A percentile compares a stretch with the other conserved stretches of the same genome.
phyloP scores from a whole-genome alignment of 257 asterid species.

The Voacanga thouarsii region DNA sequence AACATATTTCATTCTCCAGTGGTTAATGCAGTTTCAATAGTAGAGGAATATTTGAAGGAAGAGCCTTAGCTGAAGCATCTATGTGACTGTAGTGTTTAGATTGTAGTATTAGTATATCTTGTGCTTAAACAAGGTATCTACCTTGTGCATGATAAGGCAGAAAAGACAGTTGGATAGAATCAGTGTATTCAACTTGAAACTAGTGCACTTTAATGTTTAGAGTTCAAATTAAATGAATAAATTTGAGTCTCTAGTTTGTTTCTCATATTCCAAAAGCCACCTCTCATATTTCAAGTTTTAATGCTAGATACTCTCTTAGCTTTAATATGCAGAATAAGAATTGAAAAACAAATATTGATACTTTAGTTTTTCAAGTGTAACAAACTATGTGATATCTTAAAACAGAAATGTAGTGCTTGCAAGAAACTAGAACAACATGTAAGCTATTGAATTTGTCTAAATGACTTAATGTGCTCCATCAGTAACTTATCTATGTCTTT shows the following conservation, averaged over 20 bases:
- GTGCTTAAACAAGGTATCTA: neutral
- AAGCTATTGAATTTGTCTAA: neutral
- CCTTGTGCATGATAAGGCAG: neutral
- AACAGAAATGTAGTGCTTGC: neutral
- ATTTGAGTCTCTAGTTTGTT: neutral
- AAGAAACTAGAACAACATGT: neutral
- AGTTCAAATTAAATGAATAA: neutral
- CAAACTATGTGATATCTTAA: neutral
- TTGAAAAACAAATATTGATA: too few relatives aligned
- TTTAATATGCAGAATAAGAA: neutral
- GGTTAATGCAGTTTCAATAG: conserved; percentile 60
- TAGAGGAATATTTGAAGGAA: conserved; percentile 87
- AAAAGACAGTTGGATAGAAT: neutral
- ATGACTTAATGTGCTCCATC: neutral
- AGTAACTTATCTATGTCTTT: neutral
- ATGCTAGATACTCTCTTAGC: neutral
- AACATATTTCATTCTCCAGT: conserved; percentile 41
- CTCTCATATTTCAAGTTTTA: neutral
- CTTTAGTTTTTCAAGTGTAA: neutral
- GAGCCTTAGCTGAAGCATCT: conserved; percentile 83
- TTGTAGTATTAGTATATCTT: neutral
- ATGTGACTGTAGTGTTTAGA: conserved; percentile 33
- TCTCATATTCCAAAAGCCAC: neutral
- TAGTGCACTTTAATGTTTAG: neutral
- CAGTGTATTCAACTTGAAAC: neutral